Conservation (phyloP, 148 eudicot species). For the Persicaria maculosa region DNA sequence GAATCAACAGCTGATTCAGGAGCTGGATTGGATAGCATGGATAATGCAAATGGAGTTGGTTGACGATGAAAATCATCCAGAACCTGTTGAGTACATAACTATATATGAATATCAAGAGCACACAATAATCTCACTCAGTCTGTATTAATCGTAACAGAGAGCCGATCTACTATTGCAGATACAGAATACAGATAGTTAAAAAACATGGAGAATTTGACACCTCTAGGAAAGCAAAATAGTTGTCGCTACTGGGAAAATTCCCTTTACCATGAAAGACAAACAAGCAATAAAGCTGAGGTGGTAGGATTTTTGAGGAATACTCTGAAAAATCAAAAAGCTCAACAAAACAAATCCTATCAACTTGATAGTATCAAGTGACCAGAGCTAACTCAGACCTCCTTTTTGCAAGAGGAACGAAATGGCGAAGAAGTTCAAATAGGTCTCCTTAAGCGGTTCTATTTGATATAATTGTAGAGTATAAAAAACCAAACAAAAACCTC, state of each 20-base stretch:
- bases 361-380: too few species aligned
- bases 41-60: slow-evolving; percentile 59
- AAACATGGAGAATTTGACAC: not conserved
- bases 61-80: slow-evolving; percentile 81
- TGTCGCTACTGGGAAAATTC: not conserved
- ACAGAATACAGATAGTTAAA: not conserved
- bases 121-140: not conserved
- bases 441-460: too few species aligned
- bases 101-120: not conserved
- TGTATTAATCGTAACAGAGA: not conserved
- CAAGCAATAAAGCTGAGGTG: not conserved
- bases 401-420: not conserved
- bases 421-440: too few species aligned
- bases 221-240: not conserved
- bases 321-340: not conserved
- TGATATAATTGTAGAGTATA: too few species aligned
- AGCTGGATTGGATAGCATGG: slow-evolving; percentile 66
- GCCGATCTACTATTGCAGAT: not conserved
- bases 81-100: slow-evolving; percentile 33
- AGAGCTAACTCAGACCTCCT: not conserved
- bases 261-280: not conserved
- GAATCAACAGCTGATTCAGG: slow-evolving; percentile 70
- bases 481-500: not conserved
- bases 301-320: not conserved
- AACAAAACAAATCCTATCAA: not conserved